Evolutionary conservation across 345 rosid genomes (phyloP).

Genomic region (Cochlearia excelsa): DNA sequence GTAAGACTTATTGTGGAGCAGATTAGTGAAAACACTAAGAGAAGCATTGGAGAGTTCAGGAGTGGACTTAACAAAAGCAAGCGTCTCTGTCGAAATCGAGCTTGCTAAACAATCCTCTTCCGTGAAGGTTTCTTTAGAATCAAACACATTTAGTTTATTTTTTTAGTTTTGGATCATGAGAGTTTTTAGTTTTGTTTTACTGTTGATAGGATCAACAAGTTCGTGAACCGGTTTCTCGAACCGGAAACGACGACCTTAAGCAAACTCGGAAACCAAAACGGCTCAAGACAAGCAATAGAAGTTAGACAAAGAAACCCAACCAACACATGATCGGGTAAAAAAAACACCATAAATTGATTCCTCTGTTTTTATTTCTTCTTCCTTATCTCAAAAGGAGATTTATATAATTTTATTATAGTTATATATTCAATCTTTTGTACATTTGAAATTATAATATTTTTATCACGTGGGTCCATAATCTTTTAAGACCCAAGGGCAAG

Average conservation of each 20-base stretch:
- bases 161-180: not conserved
- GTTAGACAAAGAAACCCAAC: not conserved
- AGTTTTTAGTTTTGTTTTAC: not conserved
- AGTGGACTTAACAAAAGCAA: conserved; percentile 85
- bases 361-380: too few species aligned
- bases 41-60: conserved; percentile 85
- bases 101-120: conserved; percentile 58
- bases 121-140: conserved; percentile 25
- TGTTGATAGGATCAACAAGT: conserved; percentile 23
- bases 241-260: conserved; percentile 28
- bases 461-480: conserved; percentile 31
- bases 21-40: conserved; percentile 72
- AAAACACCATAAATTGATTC: not conserved
- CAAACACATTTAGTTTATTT: not conserved
- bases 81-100: conserved; percentile 81
- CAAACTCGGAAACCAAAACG: conserved; percentile 37
- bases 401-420: too few species aligned
- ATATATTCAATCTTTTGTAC: not conserved
- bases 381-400: too few species aligned
- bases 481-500: conserved; percentile 29
- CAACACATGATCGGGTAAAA: conserved; percentile 25
- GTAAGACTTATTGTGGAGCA: conserved; percentile 27
- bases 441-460: too few species aligned
- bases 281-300: conserved; percentile 29
- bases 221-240: conserved; percentile 24